Conservation (phyloP, 495 filamentous ascomycete species). For the Aspergillus heteromorphus region DNA sequence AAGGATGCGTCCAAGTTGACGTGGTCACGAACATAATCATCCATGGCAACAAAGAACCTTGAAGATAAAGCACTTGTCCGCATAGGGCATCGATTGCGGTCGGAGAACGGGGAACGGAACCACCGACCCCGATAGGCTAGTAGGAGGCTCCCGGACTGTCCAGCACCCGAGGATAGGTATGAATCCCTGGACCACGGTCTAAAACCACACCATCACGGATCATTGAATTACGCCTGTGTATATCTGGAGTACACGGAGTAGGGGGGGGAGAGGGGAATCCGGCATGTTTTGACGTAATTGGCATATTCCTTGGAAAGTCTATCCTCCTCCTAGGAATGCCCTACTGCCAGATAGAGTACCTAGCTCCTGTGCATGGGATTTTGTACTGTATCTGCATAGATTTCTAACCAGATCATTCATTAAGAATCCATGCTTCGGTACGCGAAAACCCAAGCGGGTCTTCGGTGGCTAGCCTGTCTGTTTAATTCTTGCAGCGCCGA, state of each 20-base stretch:
- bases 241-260: neutral
- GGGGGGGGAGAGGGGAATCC: neutral
- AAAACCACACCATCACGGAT: neutral
- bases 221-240: neutral
- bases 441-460: neutral
- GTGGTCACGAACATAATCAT: too few species aligned
- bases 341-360: too few species aligned
- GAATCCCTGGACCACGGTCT: too few species aligned
- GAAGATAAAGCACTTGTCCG: too few species aligned
- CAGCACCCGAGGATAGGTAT: too few species aligned
- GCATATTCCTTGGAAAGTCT: neutral
- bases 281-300: neutral
- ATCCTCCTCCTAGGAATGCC: neutral
- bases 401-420: too few species aligned
- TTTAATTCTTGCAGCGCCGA: neutral
- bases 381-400: too few species aligned
- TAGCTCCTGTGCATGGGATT: too few species aligned
- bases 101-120: neutral
- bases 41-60: too few species aligned
- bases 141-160: too few species aligned
- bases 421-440: neutral
- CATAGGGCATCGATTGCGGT: neutral
- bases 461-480: neutral
- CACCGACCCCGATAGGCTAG: neutral
- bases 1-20: too few species aligned